Base-by-base conservation (phyloP, 108 stramenopile species). In the Nitzschia putrida region DNA sequence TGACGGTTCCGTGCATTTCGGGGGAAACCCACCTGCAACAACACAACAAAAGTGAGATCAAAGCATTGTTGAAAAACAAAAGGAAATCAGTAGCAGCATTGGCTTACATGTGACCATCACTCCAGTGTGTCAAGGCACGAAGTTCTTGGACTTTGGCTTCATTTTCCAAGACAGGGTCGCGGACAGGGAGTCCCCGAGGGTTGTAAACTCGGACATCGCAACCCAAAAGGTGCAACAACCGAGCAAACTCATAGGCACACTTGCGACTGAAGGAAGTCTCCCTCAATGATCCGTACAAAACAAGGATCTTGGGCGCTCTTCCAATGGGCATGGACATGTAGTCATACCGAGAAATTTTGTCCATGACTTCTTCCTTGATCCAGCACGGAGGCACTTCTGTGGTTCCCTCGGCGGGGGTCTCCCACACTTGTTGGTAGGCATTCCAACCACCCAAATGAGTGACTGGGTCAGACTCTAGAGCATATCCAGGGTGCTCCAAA, bases 1-100 rank as follows among this genome's bases (percentile, higher is more conserved):
- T 88, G 37, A 85, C 68, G 14, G 73, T 80, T n/a, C 87, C 87
- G 80, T 88, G 87, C 81, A 85, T 80, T 69, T 88, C 87, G 11
- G 87, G 87, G 57, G 68, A 71, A 16, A 78, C 68, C 82, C 83
- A 83, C 22, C 22, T 21, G 49, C 18, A 26, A 47, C 29, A 51
- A 9, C 43, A 43, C 18, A 25, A 57, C 23, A 24, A n/a, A 25
- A 25, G 18, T 39, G 58, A 37, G 11, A 18, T 18, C 23, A 38
- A 14, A 34, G 38, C 25, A 24, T 60, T 1, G 58, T 38, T 11
- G 58, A 3, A 14, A 37, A 37, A 3, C 0, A 11, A 18, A 1
- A 39, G 18, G 38, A 39, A 60, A 13, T 6, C 0, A 14, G 8
- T 37, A 34, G 8, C 26, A 34, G 37, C 29, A 39, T n/a, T 38